Base-by-base conservation (phyloP, 768 basidiomycete species). In the Phallus indusiatus region DNA sequence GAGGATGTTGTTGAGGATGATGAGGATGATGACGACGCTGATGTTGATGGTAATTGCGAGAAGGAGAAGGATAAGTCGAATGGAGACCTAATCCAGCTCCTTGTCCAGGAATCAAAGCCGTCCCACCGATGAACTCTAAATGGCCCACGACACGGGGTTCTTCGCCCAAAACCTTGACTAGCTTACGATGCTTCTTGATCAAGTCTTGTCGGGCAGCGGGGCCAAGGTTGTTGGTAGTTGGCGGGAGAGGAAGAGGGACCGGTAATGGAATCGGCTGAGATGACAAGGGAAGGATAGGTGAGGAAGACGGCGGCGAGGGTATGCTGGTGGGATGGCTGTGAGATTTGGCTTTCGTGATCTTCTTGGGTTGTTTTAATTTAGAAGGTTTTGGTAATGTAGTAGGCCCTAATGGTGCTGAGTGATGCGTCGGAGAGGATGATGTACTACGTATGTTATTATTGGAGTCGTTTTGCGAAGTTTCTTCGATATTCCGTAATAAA, bases 151-250 rank as follows among this genome's bases (percentile, higher is more conserved):
- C 47, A 46, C 37, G 9, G 50, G 56, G 58, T 50, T 87, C 2
- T 77, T 81, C 77, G 46, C 90, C 90, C 56, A 92, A 84, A n/a
- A 92, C 73, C 62, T 85, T 84, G n/a, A 85, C 77, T 52, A 92
- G 78, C 70, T 93, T 93, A 65, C 85, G 82, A 54, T 83, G 81
- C 64, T 84, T 86, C 55, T 81, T 76, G 35, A 92, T 74, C 59
- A 86, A 81, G 53, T 87, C 87, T 0, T 85, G 80, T 28, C 90
- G 87, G 63, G 86, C 82, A 11, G 77, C 75, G 17, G 82, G 72
- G 62, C 75, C 75, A 51, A 90, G 82, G 62, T 77, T 71, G 70
- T 91, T 90, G 5, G 82, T 83, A 2, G 86, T 86, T 1, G 83
- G 81, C 0, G 86, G 85, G 18, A 80, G 71, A 20, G 68, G 53